Percentiles rank a stretch among this genome's conserved stretches.
phyloP scores from a whole-genome alignment of 179 eudicot species.

The Camellia oleifera region DNA sequence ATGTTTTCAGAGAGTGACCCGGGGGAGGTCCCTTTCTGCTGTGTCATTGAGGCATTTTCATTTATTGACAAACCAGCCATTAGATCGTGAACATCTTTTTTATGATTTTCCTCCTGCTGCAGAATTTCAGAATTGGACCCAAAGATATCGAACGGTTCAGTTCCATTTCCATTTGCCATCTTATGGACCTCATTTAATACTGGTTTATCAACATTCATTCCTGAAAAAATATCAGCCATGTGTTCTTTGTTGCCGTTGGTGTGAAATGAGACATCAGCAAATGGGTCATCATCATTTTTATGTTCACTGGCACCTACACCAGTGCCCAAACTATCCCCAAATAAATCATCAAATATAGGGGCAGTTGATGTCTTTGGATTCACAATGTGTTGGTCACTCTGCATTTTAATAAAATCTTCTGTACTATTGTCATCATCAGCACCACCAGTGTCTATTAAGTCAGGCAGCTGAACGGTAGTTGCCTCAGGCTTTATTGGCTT shows the following conservation, averaged over 20 bases:
- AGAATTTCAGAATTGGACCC: constrained; percentile 48
- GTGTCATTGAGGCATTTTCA: constrained; percentile 33
- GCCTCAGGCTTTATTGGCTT: constrained; percentile 39
- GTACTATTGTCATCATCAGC: constrained; percentile 49
- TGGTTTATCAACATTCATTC: constrained; percentile 52
- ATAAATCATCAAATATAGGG: constrained; percentile 68
- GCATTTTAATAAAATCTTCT: constrained; percentile 34
- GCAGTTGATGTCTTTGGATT: constrained; percentile 33
- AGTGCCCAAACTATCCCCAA: constrained; percentile 44
- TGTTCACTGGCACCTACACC: constrained; percentile 38
- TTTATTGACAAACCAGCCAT: constrained; percentile 65
- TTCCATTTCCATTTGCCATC: constrained; percentile 23
- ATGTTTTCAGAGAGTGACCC: constrained; percentile 29
- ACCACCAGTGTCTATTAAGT: constrained; percentile 79
- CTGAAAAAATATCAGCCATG: constrained; percentile 69
- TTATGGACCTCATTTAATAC: constrained; percentile 27
- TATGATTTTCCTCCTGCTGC: constrained; percentile 25
- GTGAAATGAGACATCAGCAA: constrained; percentile 88
- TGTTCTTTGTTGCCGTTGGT: constrained; percentile 43
- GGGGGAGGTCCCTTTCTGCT: constrained; percentile 30
- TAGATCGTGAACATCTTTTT: constrained; percentile 42
- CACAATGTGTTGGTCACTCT: constrained; percentile 29
- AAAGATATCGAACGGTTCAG: constrained; percentile 64
- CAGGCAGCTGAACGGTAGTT: constrained; percentile 60
- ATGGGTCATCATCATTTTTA: constrained; percentile 67